phyloP scores from a whole-genome alignment of 192 early-diverging fungal genomes.

The Coemansia sp. region DNA sequence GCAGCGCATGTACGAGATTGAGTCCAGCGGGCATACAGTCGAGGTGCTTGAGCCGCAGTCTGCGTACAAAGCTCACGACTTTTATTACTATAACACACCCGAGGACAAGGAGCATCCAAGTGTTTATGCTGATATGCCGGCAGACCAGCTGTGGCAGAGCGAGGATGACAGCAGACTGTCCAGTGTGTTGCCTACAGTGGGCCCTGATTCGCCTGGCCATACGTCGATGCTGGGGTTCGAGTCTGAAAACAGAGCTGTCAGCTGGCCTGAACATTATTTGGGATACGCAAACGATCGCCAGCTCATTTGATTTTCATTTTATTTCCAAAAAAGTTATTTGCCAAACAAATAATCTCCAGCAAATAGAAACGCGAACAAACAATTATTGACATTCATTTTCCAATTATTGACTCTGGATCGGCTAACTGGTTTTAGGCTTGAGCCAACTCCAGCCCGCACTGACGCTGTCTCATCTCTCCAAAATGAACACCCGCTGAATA shows the following conservation, averaged over 20 bases:
- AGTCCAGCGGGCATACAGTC: background rate
- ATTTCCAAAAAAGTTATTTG: too few species aligned
- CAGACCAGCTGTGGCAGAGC: background rate
- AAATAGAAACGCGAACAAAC: too few species aligned
- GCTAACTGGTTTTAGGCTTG: too few species aligned
- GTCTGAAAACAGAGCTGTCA: background rate
- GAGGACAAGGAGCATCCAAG: background rate
- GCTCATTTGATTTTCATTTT: background rate
- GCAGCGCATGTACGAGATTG: conserved; percentile 23
- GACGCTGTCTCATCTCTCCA: too few species aligned
- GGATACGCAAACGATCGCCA: background rate
- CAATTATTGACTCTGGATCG: too few species aligned
- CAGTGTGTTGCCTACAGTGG: background rate
- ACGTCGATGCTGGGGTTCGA: background rate
- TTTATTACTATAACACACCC: background rate
- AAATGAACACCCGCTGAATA: too few species aligned
- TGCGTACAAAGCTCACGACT: background rate
- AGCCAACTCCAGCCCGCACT: too few species aligned
- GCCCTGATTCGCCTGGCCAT: background rate
- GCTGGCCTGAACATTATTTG: background rate
- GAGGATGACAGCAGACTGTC: background rate
- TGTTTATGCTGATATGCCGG: background rate
- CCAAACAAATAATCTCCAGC: too few species aligned
- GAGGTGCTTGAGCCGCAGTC: background rate
- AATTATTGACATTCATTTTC: too few species aligned